Percentiles rank a stretch among this genome's conserved stretches.
These are phyloP conservation scores for Phytophthora ramorum DNA, from an alignment of 352 stramenopile species.

Conservation along the genomic window DNA sequence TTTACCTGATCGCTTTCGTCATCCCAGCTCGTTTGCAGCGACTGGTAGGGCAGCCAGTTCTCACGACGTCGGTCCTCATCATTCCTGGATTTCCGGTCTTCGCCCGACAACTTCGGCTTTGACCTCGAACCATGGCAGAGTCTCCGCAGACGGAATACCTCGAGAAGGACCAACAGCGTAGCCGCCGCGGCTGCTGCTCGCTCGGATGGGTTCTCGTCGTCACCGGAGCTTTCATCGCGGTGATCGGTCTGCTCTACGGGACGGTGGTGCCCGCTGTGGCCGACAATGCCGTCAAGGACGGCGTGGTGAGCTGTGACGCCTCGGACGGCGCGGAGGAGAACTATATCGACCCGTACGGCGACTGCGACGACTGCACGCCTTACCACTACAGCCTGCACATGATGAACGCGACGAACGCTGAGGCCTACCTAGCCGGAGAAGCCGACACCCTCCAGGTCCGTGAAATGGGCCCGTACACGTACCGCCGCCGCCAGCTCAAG, in stretches of 20 bases:
- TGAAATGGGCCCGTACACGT: slow-evolving; percentile 72
- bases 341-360: slow-evolving; percentile 58
- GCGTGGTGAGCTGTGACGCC: slow-evolving; percentile 51
- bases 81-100: slow-evolving; percentile 33
- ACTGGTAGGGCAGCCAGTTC: slow-evolving; percentile 21
- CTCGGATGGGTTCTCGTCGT: slow-evolving; percentile 49
- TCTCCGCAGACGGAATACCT: slow-evolving; percentile 33
- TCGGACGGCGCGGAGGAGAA: slow-evolving; percentile 44
- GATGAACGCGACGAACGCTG: slow-evolving; percentile 56
- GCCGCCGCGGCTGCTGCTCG: slow-evolving; percentile 40
- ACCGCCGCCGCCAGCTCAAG: slow-evolving; percentile 63
- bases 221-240: slow-evolving; percentile 40
- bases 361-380: slow-evolving; percentile 68
- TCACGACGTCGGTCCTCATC: not conserved
- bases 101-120: not conserved
- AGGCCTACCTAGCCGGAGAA: slow-evolving; percentile 51
- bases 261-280: slow-evolving; percentile 51
- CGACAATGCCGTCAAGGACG: slow-evolving; percentile 49
- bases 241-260: slow-evolving; percentile 55
- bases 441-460: slow-evolving; percentile 59
- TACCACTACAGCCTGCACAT: slow-evolving; percentile 62
- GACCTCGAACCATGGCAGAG: slow-evolving; percentile 15
- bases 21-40: slow-evolving; percentile 8
- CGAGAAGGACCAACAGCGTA: slow-evolving; percentile 13
- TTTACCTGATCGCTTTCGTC: slow-evolving; percentile 10